phyloP scores from a whole-genome alignment of 2,329 filamentous ascomycete species.

The Escovopsis weberi region DNA sequence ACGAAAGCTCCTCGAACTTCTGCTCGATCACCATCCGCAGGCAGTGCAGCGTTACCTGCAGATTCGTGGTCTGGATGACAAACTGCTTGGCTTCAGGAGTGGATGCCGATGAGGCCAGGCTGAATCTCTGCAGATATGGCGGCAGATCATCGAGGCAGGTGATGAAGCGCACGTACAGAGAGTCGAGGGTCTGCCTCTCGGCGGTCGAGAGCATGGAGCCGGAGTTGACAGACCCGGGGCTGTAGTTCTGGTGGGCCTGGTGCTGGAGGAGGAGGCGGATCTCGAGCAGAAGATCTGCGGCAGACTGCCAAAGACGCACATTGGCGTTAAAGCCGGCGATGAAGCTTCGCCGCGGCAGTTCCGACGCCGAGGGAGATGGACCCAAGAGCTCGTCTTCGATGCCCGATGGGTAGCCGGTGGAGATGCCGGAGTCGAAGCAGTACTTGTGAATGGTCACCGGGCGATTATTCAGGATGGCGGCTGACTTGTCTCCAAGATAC shows the following conservation, averaged over 20 bases:
- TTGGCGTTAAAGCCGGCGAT: conserved; percentile 28
- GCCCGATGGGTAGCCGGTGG: conserved; percentile 19
- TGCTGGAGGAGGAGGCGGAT: conserved; percentile 19
- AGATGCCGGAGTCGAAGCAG: conserved; percentile 26
- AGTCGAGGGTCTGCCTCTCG: conserved; percentile 19
- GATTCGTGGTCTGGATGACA: conserved; percentile 25
- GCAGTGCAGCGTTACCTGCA: conserved; percentile 27
- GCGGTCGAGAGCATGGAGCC: conserved; percentile 8
- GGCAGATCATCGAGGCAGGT: conserved; percentile 26
- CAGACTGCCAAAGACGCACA: conserved; percentile 25
- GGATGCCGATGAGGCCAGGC: conserved; percentile 9
- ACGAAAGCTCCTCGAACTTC: conserved; percentile 19
- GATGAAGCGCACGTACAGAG: conserved; percentile 24
- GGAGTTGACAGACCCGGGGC: background rate
- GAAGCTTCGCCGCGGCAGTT: conserved; percentile 12
- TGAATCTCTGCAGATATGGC: conserved; percentile 19
- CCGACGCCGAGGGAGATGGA: conserved; percentile 8
- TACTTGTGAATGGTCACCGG: conserved; percentile 30
- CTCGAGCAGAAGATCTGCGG: conserved; percentile 24
- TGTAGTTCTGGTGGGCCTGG: conserved; percentile 7
- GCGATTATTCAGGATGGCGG: conserved; percentile 23
- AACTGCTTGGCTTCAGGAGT: conserved; percentile 16
- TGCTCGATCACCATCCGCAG: conserved; percentile 25
- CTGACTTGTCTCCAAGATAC: conserved; percentile 26
- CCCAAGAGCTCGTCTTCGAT: conserved; percentile 13